phyloP scores from a whole-genome alignment of 2,329 filamentous ascomycete species.

The Dothistroma septosporum region DNA sequence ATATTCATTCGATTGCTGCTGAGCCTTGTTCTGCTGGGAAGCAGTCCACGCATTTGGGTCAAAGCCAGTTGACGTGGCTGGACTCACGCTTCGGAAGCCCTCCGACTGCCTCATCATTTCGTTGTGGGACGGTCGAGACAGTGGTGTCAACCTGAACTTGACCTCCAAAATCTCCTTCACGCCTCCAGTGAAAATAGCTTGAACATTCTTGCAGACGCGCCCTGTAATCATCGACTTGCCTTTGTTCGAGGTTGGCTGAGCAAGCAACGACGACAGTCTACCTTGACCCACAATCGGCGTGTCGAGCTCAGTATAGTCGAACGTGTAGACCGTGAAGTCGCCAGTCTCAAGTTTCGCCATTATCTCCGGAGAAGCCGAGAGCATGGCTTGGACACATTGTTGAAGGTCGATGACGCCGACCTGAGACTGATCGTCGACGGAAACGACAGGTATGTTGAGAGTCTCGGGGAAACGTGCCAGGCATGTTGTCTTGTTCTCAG shows the following conservation, averaged over 20 bases:
- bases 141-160: slow-evolving; percentile 77
- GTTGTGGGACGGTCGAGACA: slow-evolving; percentile 60
- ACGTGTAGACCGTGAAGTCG: slow-evolving; percentile 95
- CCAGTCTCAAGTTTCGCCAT: slow-evolving; percentile 61
- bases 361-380: slow-evolving; percentile 77
- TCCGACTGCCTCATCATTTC: slow-evolving; percentile 60
- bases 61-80: slow-evolving; percentile 55
- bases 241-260: slow-evolving; percentile 54
- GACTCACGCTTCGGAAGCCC: slow-evolving; percentile 56
- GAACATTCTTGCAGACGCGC: slow-evolving; percentile 78
- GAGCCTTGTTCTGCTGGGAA: slow-evolving; percentile 64
- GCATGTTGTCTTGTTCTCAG: slow-evolving; percentile 81
- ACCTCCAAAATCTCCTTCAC: slow-evolving; percentile 88
- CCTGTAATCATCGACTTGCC: slow-evolving; percentile 77
- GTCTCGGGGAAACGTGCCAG: slow-evolving; percentile 79
- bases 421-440: slow-evolving; percentile 71
- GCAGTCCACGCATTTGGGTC: slow-evolving; percentile 75
- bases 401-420: slow-evolving; percentile 87
- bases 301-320: slow-evolving; percentile 93
- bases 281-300: slow-evolving; percentile 91
- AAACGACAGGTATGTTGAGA: slow-evolving; percentile 73
- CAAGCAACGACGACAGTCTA: slow-evolving; percentile 81
- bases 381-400: slow-evolving; percentile 80
- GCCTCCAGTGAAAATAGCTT: slow-evolving; percentile 79
- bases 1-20: slow-evolving; percentile 34